Evolutionary conservation across 257 asterid genomes (phyloP).

Genomic region (Ballota nigra): DNA sequence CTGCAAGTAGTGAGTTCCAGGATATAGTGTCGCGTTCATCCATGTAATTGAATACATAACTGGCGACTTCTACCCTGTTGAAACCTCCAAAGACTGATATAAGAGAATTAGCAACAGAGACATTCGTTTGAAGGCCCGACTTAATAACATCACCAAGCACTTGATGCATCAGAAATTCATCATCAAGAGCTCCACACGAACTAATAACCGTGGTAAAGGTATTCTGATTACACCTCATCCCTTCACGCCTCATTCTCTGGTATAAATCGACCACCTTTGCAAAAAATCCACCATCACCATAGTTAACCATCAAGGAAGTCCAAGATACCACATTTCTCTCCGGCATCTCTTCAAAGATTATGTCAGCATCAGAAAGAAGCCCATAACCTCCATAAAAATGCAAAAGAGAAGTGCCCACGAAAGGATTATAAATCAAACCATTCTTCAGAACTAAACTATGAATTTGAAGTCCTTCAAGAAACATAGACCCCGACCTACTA

Average conservation of each 20-base stretch:
- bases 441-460: constrained; percentile 71
- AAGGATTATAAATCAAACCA: constrained; percentile 58
- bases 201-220: constrained; percentile 67
- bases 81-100: constrained; percentile 63
- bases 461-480: constrained; percentile 60
- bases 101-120: constrained; percentile 75
- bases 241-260: constrained; percentile 53
- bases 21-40: constrained; percentile 64
- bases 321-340: constrained; percentile 85
- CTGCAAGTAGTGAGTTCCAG: constrained; percentile 85
- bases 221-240: constrained; percentile 56
- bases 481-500: constrained; percentile 61
- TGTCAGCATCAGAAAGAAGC: constrained; percentile 42
- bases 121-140: constrained; percentile 56
- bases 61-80: constrained; percentile 44
- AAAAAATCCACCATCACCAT: constrained; percentile 46
- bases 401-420: constrained; percentile 71
- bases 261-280: constrained; percentile 47
- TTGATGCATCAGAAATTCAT: constrained; percentile 69
- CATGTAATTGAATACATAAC: constrained; percentile 54
- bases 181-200: constrained; percentile 69
- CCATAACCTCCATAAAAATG: constrained; percentile 81
- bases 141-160: constrained; percentile 69
- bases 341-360: constrained; percentile 67
- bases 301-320: constrained; percentile 87